Evolutionary conservation across 768 basidiomycete species (phyloP).

Genomic region (Sarcodon aspratus): DNA sequence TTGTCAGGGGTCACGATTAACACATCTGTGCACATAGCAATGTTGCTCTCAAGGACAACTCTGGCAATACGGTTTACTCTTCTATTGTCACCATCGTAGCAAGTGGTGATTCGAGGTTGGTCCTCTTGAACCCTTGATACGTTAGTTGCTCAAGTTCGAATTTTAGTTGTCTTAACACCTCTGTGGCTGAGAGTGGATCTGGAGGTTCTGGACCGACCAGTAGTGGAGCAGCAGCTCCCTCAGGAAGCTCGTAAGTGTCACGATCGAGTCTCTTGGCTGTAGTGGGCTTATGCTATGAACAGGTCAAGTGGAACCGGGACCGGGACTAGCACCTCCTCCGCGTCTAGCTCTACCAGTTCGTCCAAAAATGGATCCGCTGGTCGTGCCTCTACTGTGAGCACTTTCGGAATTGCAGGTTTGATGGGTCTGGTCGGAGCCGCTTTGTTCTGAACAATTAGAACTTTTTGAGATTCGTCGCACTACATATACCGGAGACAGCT

Average conservation of each 20-base stretch:
- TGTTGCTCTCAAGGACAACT: slow-evolving; percentile 44
- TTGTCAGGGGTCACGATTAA: slow-evolving; percentile 1
- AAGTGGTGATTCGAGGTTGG: slow-evolving; percentile 15
- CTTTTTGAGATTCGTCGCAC: background rate
- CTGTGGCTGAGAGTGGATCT: slow-evolving; percentile 9
- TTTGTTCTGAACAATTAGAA: slow-evolving; percentile 24
- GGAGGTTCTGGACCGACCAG: background rate
- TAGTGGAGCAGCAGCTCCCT: background rate
- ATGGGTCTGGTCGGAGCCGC: slow-evolving; percentile 41
- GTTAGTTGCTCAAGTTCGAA: background rate
- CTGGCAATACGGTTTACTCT: slow-evolving; percentile 41
- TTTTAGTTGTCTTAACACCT: slow-evolving; percentile 15
- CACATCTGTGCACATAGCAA: slow-evolving; percentile 25
- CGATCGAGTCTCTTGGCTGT: too few species aligned
- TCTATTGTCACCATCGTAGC: slow-evolving; percentile 33
- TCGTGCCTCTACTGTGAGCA: slow-evolving; percentile 13
- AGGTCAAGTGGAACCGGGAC: background rate
- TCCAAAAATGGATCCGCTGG: slow-evolving; percentile 20
- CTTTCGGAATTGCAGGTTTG: slow-evolving; percentile 34
- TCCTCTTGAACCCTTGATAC: background rate
- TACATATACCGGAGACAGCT: background rate
- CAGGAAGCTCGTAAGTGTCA: slow-evolving; percentile 2
- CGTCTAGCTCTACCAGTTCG: slow-evolving; percentile 10
- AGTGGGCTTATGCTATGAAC: background rate
- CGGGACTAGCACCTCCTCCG: slow-evolving; percentile 11